phyloP scores from a whole-genome alignment of 768 basidiomycete genomes.

The Saitozyma sp. region DNA sequence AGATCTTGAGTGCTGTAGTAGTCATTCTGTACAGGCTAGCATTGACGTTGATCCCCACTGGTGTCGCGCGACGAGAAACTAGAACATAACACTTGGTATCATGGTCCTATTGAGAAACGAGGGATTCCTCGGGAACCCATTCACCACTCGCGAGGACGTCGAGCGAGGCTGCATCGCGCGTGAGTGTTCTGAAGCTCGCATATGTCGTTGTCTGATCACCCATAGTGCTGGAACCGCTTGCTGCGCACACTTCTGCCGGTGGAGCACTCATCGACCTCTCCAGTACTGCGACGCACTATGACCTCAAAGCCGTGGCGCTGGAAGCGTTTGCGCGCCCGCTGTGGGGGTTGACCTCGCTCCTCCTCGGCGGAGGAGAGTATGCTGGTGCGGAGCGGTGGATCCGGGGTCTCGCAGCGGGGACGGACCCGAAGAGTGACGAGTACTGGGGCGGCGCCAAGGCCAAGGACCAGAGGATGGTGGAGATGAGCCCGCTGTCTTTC shows the following conservation, averaged over 20 bases:
- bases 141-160: slow-evolving; percentile 65
- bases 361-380: slow-evolving; percentile 66
- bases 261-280: slow-evolving; percentile 71
- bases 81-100: background rate
- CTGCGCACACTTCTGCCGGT: slow-evolving; percentile 68
- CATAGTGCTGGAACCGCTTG: slow-evolving; percentile 66
- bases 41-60: background rate
- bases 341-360: slow-evolving; percentile 69
- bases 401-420: slow-evolving; percentile 66
- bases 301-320: slow-evolving; percentile 66
- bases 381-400: slow-evolving; percentile 65
- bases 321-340: slow-evolving; percentile 76
- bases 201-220: background rate
- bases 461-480: slow-evolving; percentile 79
- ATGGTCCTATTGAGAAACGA: slow-evolving; percentile 40
- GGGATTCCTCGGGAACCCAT: slow-evolving; percentile 58
- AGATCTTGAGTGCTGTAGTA: background rate
- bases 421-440: slow-evolving; percentile 66
- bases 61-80: no score
- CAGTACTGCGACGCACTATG: slow-evolving; percentile 68
- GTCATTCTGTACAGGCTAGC: background rate
- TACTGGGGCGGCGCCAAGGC: slow-evolving; percentile 76
- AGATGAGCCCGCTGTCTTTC: slow-evolving; percentile 75
- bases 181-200: slow-evolving; percentile 14
- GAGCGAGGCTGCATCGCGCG: slow-evolving; percentile 58